These are phyloP conservation scores for Spathaspora hagerdaliae DNA, from an alignment of 805 yeast species.

Conservation along the genomic window DNA sequence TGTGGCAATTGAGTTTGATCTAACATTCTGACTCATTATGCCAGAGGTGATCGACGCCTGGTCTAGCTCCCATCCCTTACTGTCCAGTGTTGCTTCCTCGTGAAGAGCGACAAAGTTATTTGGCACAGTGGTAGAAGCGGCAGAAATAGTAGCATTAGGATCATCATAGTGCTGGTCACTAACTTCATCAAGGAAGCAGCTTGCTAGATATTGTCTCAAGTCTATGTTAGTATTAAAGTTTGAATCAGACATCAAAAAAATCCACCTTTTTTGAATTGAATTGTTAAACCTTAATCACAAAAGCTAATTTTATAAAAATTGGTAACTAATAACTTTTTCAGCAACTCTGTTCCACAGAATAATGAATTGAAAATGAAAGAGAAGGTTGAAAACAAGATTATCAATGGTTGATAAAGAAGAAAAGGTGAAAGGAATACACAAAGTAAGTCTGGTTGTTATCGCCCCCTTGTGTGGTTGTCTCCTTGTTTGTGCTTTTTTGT, in stretches of 20 bases:
- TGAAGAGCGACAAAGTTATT: not conserved
- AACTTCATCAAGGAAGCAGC: slow-evolving; percentile 1
- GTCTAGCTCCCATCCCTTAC: not conserved
- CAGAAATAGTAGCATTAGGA: not conserved
- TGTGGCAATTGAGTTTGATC: slow-evolving; percentile 2
- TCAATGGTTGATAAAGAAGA: too few species aligned
- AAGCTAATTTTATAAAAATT: too few species aligned
- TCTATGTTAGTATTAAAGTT: not conserved
- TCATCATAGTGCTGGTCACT: not conserved
- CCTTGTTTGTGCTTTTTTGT: too few species aligned
- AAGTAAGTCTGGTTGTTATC: too few species aligned
- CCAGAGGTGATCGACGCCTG: not conserved
- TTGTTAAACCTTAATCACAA: too few species aligned
- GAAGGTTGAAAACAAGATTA: too few species aligned
- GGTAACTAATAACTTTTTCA: too few species aligned
- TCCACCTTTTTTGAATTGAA: too few species aligned
- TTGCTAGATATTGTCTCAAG: slow-evolving; percentile 1
- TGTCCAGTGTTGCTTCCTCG: not conserved
- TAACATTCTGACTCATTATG: not conserved
- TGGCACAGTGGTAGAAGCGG: not conserved
- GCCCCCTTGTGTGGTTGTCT: too few species aligned
- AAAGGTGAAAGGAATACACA: too few species aligned
- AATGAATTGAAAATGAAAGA: too few species aligned
- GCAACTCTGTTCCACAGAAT: too few species aligned
- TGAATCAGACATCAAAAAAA: not conserved